These are phyloP conservation scores for Plasmodium vivax DNA, from an alignment of 169 alveolate species.

Conservation along the genomic window DNA sequence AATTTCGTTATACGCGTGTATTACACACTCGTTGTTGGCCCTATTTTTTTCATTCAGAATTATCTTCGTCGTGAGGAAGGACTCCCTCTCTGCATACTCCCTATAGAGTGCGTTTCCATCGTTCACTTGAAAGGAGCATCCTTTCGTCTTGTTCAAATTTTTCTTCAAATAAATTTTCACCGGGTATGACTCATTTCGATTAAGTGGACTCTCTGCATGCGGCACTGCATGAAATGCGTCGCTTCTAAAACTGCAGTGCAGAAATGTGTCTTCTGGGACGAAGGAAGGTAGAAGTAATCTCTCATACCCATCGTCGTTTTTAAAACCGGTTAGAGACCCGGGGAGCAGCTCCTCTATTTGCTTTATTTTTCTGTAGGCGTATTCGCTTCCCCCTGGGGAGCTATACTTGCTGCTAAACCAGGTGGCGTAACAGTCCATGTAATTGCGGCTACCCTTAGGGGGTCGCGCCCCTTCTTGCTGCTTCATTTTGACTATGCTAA, in stretches of 20 bases:
- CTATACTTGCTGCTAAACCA: neutral
- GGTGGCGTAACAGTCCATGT: slow-evolving; percentile 13
- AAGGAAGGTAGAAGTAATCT: slow-evolving; percentile 17
- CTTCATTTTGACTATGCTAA: slow-evolving; percentile 37
- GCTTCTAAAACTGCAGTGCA: slow-evolving; percentile 9
- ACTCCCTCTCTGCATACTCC: slow-evolving; percentile 48
- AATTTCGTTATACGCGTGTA: slow-evolving; percentile 46
- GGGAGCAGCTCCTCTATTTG: slow-evolving; percentile 39
- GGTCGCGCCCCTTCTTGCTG: neutral
- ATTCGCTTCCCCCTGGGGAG: neutral
- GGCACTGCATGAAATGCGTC: neutral
- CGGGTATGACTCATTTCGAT: neutral
- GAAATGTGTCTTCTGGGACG: slow-evolving; percentile 17
- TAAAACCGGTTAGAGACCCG: slow-evolving; percentile 24
- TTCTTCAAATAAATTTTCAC: slow-evolving; percentile 35
- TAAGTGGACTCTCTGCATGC: neutral
- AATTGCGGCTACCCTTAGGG: neutral
- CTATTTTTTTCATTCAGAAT: slow-evolving; percentile 21
- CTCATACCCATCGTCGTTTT: slow-evolving; percentile 21
- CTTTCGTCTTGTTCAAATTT: slow-evolving; percentile 38
- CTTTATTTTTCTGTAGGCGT: neutral
- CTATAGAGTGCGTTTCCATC: neutral
- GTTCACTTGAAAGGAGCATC: slow-evolving; percentile 62
- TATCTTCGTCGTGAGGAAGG: slow-evolving; percentile 13
- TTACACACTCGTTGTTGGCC: slow-evolving; percentile 2